Conservation (phyloP, 768 basidiomycete species). For the Kwoniella shandongensis region DNA sequence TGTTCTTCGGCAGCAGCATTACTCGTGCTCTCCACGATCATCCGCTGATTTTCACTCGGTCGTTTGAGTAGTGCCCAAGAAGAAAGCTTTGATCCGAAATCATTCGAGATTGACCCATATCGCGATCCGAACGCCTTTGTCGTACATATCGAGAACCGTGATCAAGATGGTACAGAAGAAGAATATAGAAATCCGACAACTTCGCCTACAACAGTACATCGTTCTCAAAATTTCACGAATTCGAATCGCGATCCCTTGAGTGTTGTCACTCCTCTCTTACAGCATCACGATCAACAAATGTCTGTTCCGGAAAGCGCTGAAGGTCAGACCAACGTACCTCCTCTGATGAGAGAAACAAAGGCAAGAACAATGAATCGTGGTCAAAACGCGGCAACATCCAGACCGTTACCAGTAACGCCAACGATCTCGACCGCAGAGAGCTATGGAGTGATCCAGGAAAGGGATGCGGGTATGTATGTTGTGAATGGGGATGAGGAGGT, state of each 20-base stretch:
- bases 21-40: not conserved
- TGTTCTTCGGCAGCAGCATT: not conserved
- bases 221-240: not conserved
- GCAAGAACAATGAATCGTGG: not conserved
- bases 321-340: conserved; percentile 4
- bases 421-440: not conserved
- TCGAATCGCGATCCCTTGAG: conserved; percentile 1
- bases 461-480: conserved; percentile 8
- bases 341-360: not conserved
- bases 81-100: conserved; percentile 3
- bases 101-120: conserved; percentile 16
- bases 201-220: conserved; percentile 15
- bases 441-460: conserved; percentile 6
- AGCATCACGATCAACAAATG: conserved; percentile 2
- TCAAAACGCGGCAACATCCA: not conserved
- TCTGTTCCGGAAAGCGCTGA: too few species aligned
- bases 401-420: conserved; percentile 5
- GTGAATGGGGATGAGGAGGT: not conserved
- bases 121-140: too few species aligned
- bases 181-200: not conserved
- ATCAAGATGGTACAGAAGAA: too few species aligned
- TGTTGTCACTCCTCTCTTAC: not conserved
- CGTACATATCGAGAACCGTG: too few species aligned
- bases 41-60: not conserved
- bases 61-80: not conserved